Conservation (phyloP, 768 basidiomycete species). For the Panellus pusillus region DNA sequence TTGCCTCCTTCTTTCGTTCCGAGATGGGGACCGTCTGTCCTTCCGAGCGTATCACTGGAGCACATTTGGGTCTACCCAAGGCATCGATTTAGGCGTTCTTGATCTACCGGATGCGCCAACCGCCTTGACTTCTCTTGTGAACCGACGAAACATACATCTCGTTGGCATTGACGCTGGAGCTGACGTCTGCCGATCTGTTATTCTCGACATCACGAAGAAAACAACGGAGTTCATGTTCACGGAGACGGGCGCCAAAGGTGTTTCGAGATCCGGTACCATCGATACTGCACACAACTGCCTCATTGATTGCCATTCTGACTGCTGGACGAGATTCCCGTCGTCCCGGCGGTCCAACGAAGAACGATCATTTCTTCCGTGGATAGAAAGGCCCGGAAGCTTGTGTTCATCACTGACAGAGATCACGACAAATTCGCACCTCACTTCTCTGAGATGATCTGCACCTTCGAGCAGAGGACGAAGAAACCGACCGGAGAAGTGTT, state of each 20-base stretch:
- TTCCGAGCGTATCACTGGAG: constrained; percentile 53
- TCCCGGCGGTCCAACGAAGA: constrained; percentile 49
- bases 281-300: constrained; percentile 46
- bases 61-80: constrained; percentile 53
- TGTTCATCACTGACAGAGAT: constrained; percentile 44
- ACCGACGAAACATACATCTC: constrained; percentile 42
- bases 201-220: constrained; percentile 54
- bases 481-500: constrained; percentile 53
- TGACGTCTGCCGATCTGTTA: constrained; percentile 39
- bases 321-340: constrained; percentile 65
- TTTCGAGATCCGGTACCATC: constrained; percentile 16
- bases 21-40: constrained; percentile 13
- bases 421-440: constrained; percentile 38
- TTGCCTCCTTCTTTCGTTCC: constrained; percentile 43
- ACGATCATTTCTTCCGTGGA: constrained; percentile 37
- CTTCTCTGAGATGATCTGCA: constrained; percentile 43
- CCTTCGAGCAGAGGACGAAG: constrained; percentile 48
- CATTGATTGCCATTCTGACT: constrained; percentile 53
- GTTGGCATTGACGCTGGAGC: constrained; percentile 36
- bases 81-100: constrained; percentile 39
- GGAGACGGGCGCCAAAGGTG: constrained; percentile 34
- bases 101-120: constrained; percentile 30
- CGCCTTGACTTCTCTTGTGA: constrained; percentile 45
- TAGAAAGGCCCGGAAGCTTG: constrained; percentile 35
- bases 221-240: constrained; percentile 57